Evolutionary conservation across 768 basidiomycete genomes (phyloP).

Genomic region (Auriscalpium microsporum): DNA sequence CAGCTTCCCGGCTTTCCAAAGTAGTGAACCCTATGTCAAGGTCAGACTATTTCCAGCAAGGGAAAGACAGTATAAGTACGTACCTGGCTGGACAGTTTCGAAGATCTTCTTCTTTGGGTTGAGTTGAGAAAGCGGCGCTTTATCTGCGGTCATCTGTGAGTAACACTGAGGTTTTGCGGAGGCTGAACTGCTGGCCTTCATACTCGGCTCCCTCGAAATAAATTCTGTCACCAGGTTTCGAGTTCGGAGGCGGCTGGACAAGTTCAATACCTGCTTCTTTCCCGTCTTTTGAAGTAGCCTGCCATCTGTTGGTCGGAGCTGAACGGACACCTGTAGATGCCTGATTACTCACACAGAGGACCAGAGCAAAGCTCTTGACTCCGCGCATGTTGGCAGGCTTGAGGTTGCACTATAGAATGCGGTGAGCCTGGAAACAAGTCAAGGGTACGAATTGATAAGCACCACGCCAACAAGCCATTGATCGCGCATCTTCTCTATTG

Average conservation of each 20-base stretch:
- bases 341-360: constrained; percentile 63
- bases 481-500: constrained; percentile 87
- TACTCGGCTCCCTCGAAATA: constrained; percentile 91
- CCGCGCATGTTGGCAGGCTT: constrained; percentile 97
- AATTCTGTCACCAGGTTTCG: constrained; percentile 86
- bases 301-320: not conserved
- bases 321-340: not conserved
- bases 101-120: constrained; percentile 99
- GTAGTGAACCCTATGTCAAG: constrained; percentile 68
- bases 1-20: constrained; percentile 78
- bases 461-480: constrained; percentile 80
- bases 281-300: constrained; percentile 88
- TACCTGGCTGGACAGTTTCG: constrained; percentile 90
- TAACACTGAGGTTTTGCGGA: not conserved
- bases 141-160: constrained; percentile 29
- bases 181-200: constrained; percentile 46
- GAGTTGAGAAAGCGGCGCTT: constrained; percentile 68
- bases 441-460: constrained; percentile 18
- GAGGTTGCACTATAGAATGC: constrained; percentile 61
- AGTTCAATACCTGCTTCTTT: constrained; percentile 89
- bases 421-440: not conserved
- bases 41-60: not conserved
- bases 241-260: constrained; percentile 76
- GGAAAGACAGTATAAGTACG: constrained; percentile 11
- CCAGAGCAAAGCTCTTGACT: constrained; percentile 97